Base-by-base conservation (phyloP, 352 stramenopile genomes). In the Phytophthora uliginosa region DNA sequence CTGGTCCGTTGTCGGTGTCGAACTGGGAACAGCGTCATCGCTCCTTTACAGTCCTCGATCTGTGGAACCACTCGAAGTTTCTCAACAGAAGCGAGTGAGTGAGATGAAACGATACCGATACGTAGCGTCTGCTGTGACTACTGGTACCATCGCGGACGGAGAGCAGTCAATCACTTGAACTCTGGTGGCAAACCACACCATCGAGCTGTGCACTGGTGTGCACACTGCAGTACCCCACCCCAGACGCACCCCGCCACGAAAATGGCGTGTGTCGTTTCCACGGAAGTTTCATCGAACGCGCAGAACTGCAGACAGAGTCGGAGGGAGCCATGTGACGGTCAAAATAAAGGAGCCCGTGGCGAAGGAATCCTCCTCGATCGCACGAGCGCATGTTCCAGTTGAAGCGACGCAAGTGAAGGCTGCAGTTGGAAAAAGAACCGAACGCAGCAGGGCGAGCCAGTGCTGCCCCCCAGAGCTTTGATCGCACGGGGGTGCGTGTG, bases 251-350 rank as follows among this genome's bases (percentile, higher is more conserved):
- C 7, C 42, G 18, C n/a, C 45, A 17, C 45, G 45, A 52, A 52
- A 52, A 28, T 52, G 45, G 45, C 18, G 40, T 22, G 40, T 22
- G 40, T 22, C 38, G 69, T 77, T 76, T 76, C 70, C 64, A 55
- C 1, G 57, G 71, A 77, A 74, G 65, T 67, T 77, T 71, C 65
- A 59, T 71, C 59, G 65, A 71, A 78, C 18, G 51, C 59, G n/a
- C 69, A n/a, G 67, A 71, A 31, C 56, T 65, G 42, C 33, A 42
- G 63, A 72, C 69, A 71, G 68, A 33, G 50, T 56, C 45, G 33
- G 20, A 42, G 36, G 40, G 38, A 47, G 38, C 50, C 58, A 67
- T 67, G 47, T 68, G 60, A 24, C 34, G 15, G 52, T 55, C 54
- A 64, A 45, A 69, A 52, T 71, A 69, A 63, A 63, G 48, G 66